A percentile compares a stretch with the other conserved stretches of the same genome.
phyloP scores from a whole-genome alignment of 1,139 yeast genomes.

The Blastobotrys serpentis region DNA sequence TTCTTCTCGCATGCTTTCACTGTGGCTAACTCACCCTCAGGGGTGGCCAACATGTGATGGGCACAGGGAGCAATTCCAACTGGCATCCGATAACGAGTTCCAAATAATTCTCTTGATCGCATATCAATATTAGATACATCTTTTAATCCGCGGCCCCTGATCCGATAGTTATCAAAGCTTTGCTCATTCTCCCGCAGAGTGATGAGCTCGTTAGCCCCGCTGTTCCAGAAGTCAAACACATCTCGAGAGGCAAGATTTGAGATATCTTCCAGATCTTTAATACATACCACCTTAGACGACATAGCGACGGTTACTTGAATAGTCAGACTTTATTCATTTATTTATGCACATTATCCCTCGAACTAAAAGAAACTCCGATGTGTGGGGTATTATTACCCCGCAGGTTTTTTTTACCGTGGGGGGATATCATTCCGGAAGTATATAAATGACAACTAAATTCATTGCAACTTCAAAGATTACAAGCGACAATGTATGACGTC shows the following conservation, averaged over 20 bases:
- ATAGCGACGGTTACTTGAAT: no score
- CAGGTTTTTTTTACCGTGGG: not conserved
- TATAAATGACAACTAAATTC: not conserved
- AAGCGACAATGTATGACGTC: slow-evolving; percentile 6
- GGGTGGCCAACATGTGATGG: slow-evolving; percentile 60
- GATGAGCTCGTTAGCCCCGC: slow-evolving; percentile 40
- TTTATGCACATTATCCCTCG: no score
- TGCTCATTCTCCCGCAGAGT: slow-evolving; percentile 37
- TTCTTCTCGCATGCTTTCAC: slow-evolving; percentile 36
- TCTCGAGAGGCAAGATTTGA: slow-evolving; percentile 27
- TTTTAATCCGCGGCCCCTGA: slow-evolving; percentile 47
- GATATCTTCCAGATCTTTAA: slow-evolving; percentile 28
- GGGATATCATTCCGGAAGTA: not conserved
- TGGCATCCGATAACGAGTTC: slow-evolving; percentile 48
- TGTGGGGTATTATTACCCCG: slow-evolving; percentile 1
- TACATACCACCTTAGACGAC: slow-evolving; percentile 22
- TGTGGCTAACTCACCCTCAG: slow-evolving; percentile 56
- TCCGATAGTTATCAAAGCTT: slow-evolving; percentile 35
- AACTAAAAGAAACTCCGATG: no score
- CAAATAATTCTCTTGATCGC: slow-evolving; percentile 43
- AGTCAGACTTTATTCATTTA: no score
- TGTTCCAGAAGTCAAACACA: slow-evolving; percentile 39
- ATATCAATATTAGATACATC: slow-evolving; percentile 45
- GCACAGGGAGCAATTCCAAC: slow-evolving; percentile 68
- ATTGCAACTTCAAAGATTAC: no score